A percentile compares a stretch with the other conserved stretches of the same genome.
These are phyloP conservation scores for Tricholoma terreum DNA, from an alignment of 768 basidiomycete genomes.

Conservation along the genomic window DNA sequence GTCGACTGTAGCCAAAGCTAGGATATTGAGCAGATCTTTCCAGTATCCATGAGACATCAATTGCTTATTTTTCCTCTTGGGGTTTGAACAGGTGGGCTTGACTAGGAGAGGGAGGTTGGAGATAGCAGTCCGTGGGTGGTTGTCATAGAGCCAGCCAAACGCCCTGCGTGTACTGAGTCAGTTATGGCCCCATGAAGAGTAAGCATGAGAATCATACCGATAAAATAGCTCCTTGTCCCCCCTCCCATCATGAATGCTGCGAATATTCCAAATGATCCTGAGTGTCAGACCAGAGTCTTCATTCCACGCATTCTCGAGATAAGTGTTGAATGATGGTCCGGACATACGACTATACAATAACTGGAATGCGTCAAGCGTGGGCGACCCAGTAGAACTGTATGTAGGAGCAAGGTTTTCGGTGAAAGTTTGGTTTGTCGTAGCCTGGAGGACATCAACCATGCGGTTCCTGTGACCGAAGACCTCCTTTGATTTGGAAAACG, in stretches of 20 bases:
- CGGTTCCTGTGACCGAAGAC: slow-evolving; percentile 30
- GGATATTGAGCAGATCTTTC: slow-evolving; percentile 73
- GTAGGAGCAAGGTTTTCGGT: slow-evolving; percentile 54
- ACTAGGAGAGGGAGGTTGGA: slow-evolving; percentile 54
- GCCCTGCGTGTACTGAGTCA: slow-evolving; percentile 28
- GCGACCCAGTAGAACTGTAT: slow-evolving; percentile 46
- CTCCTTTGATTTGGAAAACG: slow-evolving; percentile 1
- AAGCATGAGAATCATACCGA: slow-evolving; percentile 29
- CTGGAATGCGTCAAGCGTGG: slow-evolving; percentile 60
- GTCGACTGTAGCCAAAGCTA: slow-evolving; percentile 54
- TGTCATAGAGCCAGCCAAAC: slow-evolving; percentile 65
- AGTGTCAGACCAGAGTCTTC: slow-evolving; percentile 59
- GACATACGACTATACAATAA: slow-evolving; percentile 27
- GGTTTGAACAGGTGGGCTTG: slow-evolving; percentile 42
- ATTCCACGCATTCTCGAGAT: slow-evolving; percentile 51
- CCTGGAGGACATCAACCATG: slow-evolving; percentile 54
- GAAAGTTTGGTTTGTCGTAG: slow-evolving; percentile 38
- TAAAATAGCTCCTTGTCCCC: slow-evolving; percentile 60
- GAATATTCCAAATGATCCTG: slow-evolving; percentile 61
- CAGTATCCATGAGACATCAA: slow-evolving; percentile 58
- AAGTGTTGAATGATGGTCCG: slow-evolving; percentile 22
- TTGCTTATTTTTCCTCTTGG: slow-evolving; percentile 26
- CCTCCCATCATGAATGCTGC: slow-evolving; percentile 73
- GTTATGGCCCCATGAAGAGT: background rate
- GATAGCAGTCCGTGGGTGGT: slow-evolving; percentile 71